Evolutionary conservation across 805 yeast genomes (phyloP).

Genomic region (Ogataea chonburiensis): DNA sequence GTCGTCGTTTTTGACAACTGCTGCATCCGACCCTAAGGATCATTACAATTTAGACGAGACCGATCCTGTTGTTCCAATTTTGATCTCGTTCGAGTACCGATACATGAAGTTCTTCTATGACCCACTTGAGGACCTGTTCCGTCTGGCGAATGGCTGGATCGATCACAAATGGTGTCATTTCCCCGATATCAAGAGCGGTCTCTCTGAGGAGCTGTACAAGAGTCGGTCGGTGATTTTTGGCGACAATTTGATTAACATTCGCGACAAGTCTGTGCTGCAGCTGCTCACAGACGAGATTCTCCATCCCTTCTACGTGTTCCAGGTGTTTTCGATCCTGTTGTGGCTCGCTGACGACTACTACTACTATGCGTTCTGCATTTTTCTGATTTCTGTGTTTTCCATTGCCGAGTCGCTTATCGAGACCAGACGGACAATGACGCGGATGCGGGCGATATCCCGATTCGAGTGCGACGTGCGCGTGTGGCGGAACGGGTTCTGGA

Average conservation of each 20-base stretch:
- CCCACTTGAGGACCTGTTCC: slow-evolving; percentile 84
- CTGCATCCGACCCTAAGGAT: slow-evolving; percentile 22
- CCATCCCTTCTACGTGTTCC: slow-evolving; percentile 95
- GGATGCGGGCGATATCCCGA: slow-evolving; percentile 71
- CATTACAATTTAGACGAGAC: slow-evolving; percentile 31
- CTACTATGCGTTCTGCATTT: slow-evolving; percentile 91
- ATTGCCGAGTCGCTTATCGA: slow-evolving; percentile 81
- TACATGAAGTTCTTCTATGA: slow-evolving; percentile 80
- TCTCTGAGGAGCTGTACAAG: slow-evolving; percentile 64
- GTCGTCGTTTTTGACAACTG: slow-evolving; percentile 56
- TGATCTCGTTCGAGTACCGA: slow-evolving; percentile 76
- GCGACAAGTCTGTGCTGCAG: slow-evolving; percentile 63
- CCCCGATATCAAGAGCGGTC: slow-evolving; percentile 59
- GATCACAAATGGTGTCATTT: slow-evolving; percentile 73
- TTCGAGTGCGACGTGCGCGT: slow-evolving; percentile 83
- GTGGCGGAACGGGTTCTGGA: slow-evolving; percentile 92
- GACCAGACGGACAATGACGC: slow-evolving; percentile 69
- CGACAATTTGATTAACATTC: slow-evolving; percentile 67
- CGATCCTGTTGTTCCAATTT: slow-evolving; percentile 67
- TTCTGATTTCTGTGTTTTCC: slow-evolving; percentile 79
- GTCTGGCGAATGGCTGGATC: slow-evolving; percentile 83
- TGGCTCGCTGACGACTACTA: slow-evolving; percentile 94
- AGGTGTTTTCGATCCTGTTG: slow-evolving; percentile 82
- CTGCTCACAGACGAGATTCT: slow-evolving; percentile 82
- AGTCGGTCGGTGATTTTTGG: slow-evolving; percentile 78